These are phyloP conservation scores for Saturnispora quitensis DNA, from an alignment of 805 yeast genomes.

Conservation along the genomic window DNA sequence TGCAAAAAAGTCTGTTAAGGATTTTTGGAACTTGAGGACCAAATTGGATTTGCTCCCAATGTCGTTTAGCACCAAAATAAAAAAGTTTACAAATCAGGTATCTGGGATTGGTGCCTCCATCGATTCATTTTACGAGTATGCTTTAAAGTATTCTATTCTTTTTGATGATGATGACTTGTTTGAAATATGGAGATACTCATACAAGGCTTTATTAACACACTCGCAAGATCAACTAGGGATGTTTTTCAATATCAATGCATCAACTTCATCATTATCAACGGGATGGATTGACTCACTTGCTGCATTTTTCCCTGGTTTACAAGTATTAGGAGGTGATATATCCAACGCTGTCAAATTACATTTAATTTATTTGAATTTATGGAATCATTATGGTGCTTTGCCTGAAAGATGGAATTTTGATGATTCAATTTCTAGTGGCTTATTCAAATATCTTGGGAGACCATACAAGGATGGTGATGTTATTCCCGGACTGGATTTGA, in stretches of 20 bases:
- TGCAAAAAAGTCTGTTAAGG: conserved; percentile 54
- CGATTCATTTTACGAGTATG: conserved; percentile 86
- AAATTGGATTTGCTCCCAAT: conserved; percentile 62
- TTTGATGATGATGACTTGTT: conserved; percentile 50
- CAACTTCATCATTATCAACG: conserved; percentile 40
- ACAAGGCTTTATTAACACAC: conserved; percentile 47
- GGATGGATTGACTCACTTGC: conserved; percentile 80
- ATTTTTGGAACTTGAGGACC: conserved; percentile 62
- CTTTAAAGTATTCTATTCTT: conserved; percentile 65
- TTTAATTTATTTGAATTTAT: conserved; percentile 56
- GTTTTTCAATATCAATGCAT: conserved; percentile 46
- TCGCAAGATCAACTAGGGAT: conserved; percentile 28
- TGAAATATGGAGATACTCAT: conserved; percentile 52
- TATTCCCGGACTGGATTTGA: conserved; percentile 16
- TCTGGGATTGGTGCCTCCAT: conserved; percentile 88
- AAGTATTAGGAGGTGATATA: conserved; percentile 69
- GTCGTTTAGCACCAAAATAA: conserved; percentile 43
- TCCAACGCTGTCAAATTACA: conserved; percentile 56
- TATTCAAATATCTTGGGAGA: conserved; percentile 9
- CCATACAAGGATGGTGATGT: conserved; percentile 16
- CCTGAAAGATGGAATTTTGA: conserved; percentile 79
- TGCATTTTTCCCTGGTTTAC: conserved; percentile 85
- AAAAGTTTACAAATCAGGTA: conserved; percentile 44
- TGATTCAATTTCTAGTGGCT: conserved; percentile 16
- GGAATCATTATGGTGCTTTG: conserved; percentile 71